Conservation (phyloP, 2,329 filamentous ascomycete species). For the Pseudogymnoascus sp. region DNA sequence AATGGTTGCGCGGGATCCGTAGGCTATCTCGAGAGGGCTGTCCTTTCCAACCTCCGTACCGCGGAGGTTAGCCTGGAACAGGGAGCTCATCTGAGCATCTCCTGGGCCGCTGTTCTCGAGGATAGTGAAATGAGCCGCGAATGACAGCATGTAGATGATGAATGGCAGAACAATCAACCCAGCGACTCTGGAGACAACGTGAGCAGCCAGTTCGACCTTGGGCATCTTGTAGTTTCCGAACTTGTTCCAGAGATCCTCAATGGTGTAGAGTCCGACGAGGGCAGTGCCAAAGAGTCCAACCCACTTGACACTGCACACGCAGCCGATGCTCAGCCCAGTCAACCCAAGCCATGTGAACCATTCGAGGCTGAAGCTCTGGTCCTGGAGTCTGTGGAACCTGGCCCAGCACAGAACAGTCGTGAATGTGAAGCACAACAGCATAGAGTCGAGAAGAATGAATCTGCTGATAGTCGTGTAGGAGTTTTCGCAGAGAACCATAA, state of each 20-base stretch:
- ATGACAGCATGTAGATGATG: conserved; percentile 90
- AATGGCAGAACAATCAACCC: conserved; percentile 84
- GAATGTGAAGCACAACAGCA: conserved; percentile 98
- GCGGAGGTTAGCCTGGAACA: conserved; percentile 94
- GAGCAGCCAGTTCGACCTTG: conserved; percentile 65
- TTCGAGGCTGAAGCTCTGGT: conserved; percentile 76
- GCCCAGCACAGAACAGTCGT: conserved; percentile 95
- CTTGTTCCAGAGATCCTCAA: conserved; percentile 96
- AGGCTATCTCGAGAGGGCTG: conserved; percentile 84
- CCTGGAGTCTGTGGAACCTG: conserved; percentile 84
- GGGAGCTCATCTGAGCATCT: conserved; percentile 99
- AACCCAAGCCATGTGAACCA: conserved; percentile 95
- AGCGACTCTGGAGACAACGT: conserved; percentile 70
- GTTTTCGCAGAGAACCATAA: conserved; percentile 98
- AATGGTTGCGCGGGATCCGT: conserved; percentile 81
- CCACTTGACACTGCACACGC: conserved; percentile 97
- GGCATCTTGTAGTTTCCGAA: conserved; percentile 93
- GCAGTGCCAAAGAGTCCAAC: conserved; percentile 94
- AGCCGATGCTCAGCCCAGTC: conserved; percentile 92
- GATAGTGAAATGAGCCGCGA: conserved; percentile 89
- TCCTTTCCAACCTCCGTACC: conserved; percentile 92
- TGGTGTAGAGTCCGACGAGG: conserved; percentile 88
- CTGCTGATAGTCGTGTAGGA: conserved; percentile 98
- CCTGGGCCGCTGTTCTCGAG: conserved; percentile 90
- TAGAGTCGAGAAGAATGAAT: conserved; percentile 96